These are phyloP conservation scores for Penicillium herquei DNA, from an alignment of 495 filamentous ascomycete species.

Conservation along the genomic window DNA sequence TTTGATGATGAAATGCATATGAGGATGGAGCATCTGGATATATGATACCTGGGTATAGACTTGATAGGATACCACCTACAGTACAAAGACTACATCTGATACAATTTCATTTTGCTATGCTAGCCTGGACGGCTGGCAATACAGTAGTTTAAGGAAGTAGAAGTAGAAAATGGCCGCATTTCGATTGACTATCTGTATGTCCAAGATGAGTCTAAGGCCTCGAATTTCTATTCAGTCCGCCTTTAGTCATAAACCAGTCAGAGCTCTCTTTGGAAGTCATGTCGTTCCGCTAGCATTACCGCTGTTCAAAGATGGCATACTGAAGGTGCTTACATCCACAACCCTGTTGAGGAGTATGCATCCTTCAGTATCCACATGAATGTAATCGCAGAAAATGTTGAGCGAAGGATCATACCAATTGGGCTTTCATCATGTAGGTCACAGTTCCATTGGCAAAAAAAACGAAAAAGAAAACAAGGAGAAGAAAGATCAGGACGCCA, in stretches of 20 bases:
- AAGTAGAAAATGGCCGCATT: not conserved
- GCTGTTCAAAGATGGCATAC: not conserved
- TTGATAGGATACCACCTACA: slow-evolving; percentile 12
- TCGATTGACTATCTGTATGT: too few species aligned
- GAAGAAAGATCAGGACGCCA: not conserved
- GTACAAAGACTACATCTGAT: slow-evolving; percentile 3
- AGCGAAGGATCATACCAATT: slow-evolving; percentile 25
- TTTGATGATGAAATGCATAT: slow-evolving; percentile 33
- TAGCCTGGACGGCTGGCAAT: too few species aligned
- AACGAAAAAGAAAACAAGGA: not conserved
- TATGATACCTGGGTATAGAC: slow-evolving; percentile 31
- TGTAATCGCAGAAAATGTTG: slow-evolving; percentile 3
- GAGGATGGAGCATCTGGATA: slow-evolving; percentile 34
- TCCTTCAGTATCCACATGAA: slow-evolving; percentile 9
- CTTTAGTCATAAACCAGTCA: slow-evolving; percentile 18
- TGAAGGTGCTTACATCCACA: slow-evolving; percentile 34
- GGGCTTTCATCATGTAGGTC: slow-evolving; percentile 32
- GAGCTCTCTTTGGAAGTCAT: slow-evolving; percentile 52
- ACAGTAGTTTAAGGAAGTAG: not conserved
- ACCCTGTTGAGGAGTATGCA: slow-evolving; percentile 31
- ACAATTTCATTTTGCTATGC: not conserved
- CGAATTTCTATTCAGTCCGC: too few species aligned
- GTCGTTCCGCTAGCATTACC: slow-evolving; percentile 13
- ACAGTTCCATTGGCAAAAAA: not conserved
- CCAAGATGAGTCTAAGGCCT: too few species aligned